Evolutionary conservation across 176 grass and related monocot species (phyloP), one percentile per base, ranked within the genome.

Genomic region (Oryza coarctata): DNA sequence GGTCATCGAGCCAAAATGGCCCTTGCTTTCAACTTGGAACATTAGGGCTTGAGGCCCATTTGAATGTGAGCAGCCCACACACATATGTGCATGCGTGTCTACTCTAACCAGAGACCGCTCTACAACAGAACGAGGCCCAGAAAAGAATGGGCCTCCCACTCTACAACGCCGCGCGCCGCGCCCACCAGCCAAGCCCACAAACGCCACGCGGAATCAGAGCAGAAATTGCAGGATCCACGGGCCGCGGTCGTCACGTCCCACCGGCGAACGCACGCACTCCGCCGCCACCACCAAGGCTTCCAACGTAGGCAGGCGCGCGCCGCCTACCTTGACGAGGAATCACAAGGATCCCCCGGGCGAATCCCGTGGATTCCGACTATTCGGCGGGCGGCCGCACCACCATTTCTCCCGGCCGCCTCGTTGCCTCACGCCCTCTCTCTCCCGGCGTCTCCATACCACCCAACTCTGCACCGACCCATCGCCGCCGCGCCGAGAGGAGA

Each of bases 351-450:
- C 30, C 20, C 9, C 18, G 50, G 17, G 5, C 50, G 50, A 55
- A 55, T 55, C 50, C 50, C 50, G 50, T n/a, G 50, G 50, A 55
- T 55, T 55, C 50, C 50, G 9, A 55, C 50, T 15, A 49, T 49
- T 49, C 45, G 45, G 45, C 18, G 23, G 73, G 2, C 60, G 61
- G 76, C 38, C 26, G 31, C 31, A 33, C 61, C 76, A 65, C 10
- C 57, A 26, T 73, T 64, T 27, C 39, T 18, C 62, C 76, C 40
- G 0, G 30, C 17, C 10, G 7, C 70, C n/a, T 83, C 61, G 81
- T 49, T 28, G 60, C 61, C 62, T 75, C 81, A n/a, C 81, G 81
- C 50, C 45, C 45, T 49, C 40, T 39, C 9, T 39, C 40, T 43
- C 9, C 40, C 40, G 40, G 9, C 70, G 50, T 20, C 35, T 33